Base-by-base conservation (phyloP, 169 alveolate genomes). In the Ichthyophthirius multifiliis region DNA sequence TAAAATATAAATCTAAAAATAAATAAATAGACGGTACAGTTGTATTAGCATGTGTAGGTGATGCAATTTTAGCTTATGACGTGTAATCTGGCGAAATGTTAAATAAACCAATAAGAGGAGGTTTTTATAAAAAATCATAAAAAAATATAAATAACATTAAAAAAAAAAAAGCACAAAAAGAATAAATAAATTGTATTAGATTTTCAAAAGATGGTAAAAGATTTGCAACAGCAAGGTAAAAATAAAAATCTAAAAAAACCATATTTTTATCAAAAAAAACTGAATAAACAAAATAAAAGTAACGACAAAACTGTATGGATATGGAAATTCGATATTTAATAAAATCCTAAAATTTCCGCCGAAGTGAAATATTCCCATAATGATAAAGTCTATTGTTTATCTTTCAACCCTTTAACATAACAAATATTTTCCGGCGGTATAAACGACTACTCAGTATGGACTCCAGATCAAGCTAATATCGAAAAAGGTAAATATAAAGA, bases 161-260 rank as follows among this genome's bases (percentile, higher is more conserved):
- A 6, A n/a, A 12, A 13, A 3, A 23, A 30, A 77, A 27, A 77
- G 92, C 88, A 23, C 95, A 93, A 71, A 90, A 86, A 76, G 96
- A 93, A 18, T 43, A 88, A 12, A 96, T 94, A 13, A 91, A 90
- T 76, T 94, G 96, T 45, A 90, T 94, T 5, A 93, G 96, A 10
- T 96, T 90, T 84, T 87, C 96, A 41, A 94, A 92, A 43, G 96
- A 92, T 83, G 97, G 97, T 12, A 84, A 93, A 71, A 85, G 83
- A 41, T 96, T 96, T 78, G 98, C 97, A 31, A 89, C 97, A 35
- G 97, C 97, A 31, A 93, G 92, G 83, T 83, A 88, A 76, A 86
- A 71, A 86, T 82, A 74, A 64, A 86, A 93, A 34, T 95, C 95
- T 65, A 96, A 93, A 84, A 90, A 85, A 41, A 94, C 90, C 43